Conservation (phyloP, 768 basidiomycete species). For the Lactifluus subvellereus region DNA sequence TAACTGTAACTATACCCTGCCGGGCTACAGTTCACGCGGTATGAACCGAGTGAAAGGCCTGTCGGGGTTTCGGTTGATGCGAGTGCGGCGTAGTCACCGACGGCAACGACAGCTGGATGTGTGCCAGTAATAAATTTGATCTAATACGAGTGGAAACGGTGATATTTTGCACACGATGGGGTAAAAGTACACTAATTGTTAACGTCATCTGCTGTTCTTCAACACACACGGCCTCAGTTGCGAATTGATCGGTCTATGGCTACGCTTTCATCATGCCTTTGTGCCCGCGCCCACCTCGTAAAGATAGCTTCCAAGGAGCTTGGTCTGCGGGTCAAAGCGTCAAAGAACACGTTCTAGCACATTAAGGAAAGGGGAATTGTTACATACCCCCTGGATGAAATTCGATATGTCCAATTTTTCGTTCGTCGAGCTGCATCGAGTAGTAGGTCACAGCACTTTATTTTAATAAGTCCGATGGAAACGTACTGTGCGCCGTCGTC, state of each 20-base stretch:
- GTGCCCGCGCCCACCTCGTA: constrained; percentile 6
- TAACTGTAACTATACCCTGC: no score
- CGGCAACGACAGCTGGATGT: no score
- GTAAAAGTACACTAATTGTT: constrained; percentile 1
- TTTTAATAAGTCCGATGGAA: neutral
- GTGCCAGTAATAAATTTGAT: neutral
- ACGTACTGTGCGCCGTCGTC: constrained; percentile 93
- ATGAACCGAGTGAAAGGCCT: no score
- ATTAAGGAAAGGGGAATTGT: neutral
- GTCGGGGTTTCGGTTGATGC: no score
- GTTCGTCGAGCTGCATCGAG: constrained; percentile 65
- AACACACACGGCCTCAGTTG: neutral
- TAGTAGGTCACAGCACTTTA: neutral
- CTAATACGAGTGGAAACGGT: neutral
- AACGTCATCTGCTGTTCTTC: neutral
- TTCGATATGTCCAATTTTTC: constrained; percentile 92
- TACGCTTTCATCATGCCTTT: neutral
- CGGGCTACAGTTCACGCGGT: no score
- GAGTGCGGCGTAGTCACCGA: neutral
- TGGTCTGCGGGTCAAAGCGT: constrained; percentile 1
- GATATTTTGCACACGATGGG: neutral
- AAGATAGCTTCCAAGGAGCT: constrained; percentile 19
- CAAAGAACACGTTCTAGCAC: neutral
- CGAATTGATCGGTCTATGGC: neutral
- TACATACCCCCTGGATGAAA: constrained; percentile 75